These are phyloP conservation scores for Populus hybrid DNA, from an alignment of 441 rosid genomes.

Conservation along the genomic window DNA sequence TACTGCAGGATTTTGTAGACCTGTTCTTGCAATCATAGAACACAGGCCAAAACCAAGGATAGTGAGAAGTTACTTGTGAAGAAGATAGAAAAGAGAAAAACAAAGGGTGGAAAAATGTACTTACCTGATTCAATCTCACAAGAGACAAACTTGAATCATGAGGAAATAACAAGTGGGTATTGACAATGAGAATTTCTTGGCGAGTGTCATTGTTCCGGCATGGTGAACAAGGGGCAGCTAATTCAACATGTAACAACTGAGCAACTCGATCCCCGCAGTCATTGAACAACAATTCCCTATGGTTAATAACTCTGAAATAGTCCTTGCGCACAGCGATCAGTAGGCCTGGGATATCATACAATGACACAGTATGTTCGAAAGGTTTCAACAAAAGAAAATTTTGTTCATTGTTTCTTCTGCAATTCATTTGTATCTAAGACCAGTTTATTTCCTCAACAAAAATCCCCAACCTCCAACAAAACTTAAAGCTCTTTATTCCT, in stretches of 20 bases:
- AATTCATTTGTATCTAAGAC: not conserved
- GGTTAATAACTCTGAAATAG: slow-evolving; percentile 61
- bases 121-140: slow-evolving; percentile 69
- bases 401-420: not conserved
- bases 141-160: slow-evolving; percentile 74
- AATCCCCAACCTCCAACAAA: too few species aligned
- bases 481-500: not conserved
- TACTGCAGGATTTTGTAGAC: too few species aligned
- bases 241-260: slow-evolving; percentile 75
- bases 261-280: slow-evolving; percentile 90
- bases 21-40: not conserved
- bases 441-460: not conserved
- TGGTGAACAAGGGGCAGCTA: slow-evolving; percentile 49
- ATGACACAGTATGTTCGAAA: slow-evolving; percentile 7
- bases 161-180: slow-evolving; percentile 88
- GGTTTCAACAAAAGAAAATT: not conserved
- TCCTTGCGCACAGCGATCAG: slow-evolving; percentile 78
- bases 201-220: slow-evolving; percentile 38
- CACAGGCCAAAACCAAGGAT: slow-evolving; percentile 1
- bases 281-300: slow-evolving; percentile 61
- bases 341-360: slow-evolving; percentile 41
- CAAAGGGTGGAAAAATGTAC: not conserved
- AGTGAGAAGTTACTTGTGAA: not conserved
- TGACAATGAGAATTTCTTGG: slow-evolving; percentile 80
- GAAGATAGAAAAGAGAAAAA: not conserved